Evolutionary conservation across 495 filamentous ascomycete genomes (phyloP), one percentile per base, ranked within the genome.

Genomic region (Aspergillus incahuasiensis): DNA sequence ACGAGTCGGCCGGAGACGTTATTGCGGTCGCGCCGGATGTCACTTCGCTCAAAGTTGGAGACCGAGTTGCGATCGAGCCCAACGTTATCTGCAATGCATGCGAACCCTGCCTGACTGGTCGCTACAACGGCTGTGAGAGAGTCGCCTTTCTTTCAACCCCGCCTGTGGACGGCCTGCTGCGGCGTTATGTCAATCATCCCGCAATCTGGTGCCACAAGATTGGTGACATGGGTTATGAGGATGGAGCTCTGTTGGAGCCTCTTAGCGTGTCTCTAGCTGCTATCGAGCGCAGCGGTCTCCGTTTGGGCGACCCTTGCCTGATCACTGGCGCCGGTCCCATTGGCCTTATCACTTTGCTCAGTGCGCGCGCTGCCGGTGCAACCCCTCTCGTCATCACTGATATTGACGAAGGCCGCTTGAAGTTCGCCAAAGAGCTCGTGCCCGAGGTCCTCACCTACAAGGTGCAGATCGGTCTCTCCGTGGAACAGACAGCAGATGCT

Each of bases 141-240:
- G 89, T 95, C 59, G 76, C 77, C 32, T 96, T 96, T 79, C 80
- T 92, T 20, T 92, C 88, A 24, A 97, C 91, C 1, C 91, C 91
- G 6, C 91, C 91, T 1, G 84, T 95, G 30, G 82, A 91, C 9
- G 91, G 91, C n/a, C 78, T 97, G 55, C 80, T 96, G 59, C 83
- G 91, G 43, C 84, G 91, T 64, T 97, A 97, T 67, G 88, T 96
- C 73, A 95, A 90, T 68, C 91, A 97, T 74, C 89, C 88, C 11
- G 90, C 91, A 11, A 78, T 86, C 40, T 95, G 90, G 90, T 95
- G 91, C 71, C 90, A 95, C 78, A 95, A 95, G 78, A 91, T 96
- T 59, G 84, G 85, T 22, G 76, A 86, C 67, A 91, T 97, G 87
- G 87, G 84, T 56, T 97, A 83, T 63, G 91, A 96, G 69, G 83